These are phyloP conservation scores for Colletotrichum tropicale DNA, from an alignment of 2,329 filamentous ascomycete species.

Conservation along the genomic window DNA sequence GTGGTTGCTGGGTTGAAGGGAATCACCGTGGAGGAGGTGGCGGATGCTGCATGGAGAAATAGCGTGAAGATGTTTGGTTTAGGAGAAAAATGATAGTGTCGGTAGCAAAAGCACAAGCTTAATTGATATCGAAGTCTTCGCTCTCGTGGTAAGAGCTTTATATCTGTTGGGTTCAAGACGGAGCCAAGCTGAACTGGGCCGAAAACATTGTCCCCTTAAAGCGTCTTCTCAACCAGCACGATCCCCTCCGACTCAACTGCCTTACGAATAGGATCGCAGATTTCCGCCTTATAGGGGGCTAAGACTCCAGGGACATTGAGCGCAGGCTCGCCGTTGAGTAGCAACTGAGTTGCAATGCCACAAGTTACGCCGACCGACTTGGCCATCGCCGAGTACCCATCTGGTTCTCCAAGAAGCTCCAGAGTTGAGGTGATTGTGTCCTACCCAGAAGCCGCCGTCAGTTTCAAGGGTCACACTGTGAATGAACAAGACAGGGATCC, in stretches of 20 bases:
- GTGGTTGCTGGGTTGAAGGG: constrained; percentile 54
- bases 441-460: not conserved
- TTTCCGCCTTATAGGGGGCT: constrained; percentile 75
- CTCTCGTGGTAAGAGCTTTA: not conserved
- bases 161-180: not conserved
- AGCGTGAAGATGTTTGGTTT: constrained; percentile 33
- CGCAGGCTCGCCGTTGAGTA: constrained; percentile 68
- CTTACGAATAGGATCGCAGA: constrained; percentile 76
- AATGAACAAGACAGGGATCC: not conserved
- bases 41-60: constrained; percentile 39
- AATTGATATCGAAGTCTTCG: not conserved
- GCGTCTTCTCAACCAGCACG: constrained; percentile 71
- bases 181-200: not conserved
- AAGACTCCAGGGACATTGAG: constrained; percentile 75
- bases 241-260: constrained; percentile 79
- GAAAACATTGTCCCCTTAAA: not conserved
- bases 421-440: constrained; percentile 65
- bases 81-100: not conserved
- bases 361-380: constrained; percentile 72
- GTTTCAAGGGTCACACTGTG: not conserved
- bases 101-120: not conserved
- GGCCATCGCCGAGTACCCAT: constrained; percentile 72
- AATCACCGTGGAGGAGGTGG: constrained; percentile 44
- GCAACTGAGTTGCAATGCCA: constrained; percentile 75
- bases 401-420: constrained; percentile 69